Conservation (phyloP, 2,329 filamentous ascomycete species). For the Aspergillus melleus region DNA sequence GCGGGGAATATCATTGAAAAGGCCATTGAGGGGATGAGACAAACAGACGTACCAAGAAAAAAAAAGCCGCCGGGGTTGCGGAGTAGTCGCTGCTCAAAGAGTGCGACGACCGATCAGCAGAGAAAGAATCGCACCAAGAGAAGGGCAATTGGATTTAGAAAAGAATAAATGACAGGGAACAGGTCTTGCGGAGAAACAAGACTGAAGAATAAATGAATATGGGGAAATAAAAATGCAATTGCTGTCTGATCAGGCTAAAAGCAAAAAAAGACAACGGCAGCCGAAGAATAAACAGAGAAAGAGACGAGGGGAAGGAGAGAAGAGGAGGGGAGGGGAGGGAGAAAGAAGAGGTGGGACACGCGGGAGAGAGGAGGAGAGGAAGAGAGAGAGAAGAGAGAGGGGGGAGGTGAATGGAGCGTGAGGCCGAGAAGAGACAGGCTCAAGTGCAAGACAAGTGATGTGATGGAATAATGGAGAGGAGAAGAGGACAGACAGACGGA, state of each 20-base stretch:
- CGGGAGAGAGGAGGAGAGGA: constrained; percentile 12
- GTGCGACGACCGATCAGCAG: not conserved
- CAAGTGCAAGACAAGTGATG: constrained; percentile 1
- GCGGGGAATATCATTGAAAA: not conserved
- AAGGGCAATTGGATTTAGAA: not conserved
- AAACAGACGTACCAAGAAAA: not conserved
- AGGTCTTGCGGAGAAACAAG: not conserved
- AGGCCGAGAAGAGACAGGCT: not conserved
- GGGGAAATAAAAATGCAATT: constrained; percentile 11
- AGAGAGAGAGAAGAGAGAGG: constrained; percentile 9
- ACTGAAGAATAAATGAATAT: not conserved
- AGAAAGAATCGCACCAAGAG: not conserved
- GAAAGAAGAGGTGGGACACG: constrained; percentile 5
- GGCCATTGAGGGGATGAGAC: not conserved
- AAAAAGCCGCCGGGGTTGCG: not conserved
- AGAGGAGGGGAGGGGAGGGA: constrained; percentile 12
- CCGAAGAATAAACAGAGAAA: constrained; percentile 18
- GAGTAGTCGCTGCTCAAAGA: not conserved
- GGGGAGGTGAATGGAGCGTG: constrained; percentile 5
- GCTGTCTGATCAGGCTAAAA: constrained; percentile 19
- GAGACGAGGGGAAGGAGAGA: constrained; percentile 8
- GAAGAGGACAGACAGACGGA: constrained; percentile 21
- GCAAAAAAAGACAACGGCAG: constrained; percentile 18
- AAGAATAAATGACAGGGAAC: not conserved
- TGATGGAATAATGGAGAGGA: constrained; percentile 4